Base-by-base conservation (phyloP, 352 stramenopile species). In the Pythium aristosporum region DNA sequence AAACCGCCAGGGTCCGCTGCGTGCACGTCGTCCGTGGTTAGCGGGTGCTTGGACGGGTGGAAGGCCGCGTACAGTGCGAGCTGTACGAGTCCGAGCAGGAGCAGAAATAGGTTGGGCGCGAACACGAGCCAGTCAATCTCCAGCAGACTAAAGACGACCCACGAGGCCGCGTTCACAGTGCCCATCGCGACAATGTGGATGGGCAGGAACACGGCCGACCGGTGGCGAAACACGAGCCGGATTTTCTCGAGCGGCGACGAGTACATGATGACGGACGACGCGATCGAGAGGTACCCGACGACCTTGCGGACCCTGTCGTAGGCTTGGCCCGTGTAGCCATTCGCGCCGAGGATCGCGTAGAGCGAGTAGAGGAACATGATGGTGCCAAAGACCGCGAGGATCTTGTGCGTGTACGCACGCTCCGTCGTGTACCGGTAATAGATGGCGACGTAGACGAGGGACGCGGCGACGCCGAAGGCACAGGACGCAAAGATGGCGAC, bases 161-260 rank as follows among this genome's bases (percentile, higher is more conserved):
- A 86, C 50, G 79, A 58, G 11, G 59, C 64, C 57, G 77, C 80
- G 67, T 81, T 88, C 63, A 76, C 69, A 23, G 69, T 67, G 37
- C 73, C 74, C 10, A 74, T 71, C 32, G 74, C 52, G 12, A 86
- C 76, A 59, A 88, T 76, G 60, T 82, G 68, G 43, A 86, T 85
- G 10, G 79, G 76, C 46, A 88, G 75, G 65, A 80, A 78, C 42
- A 85, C 69, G 0, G 71, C 75, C 18, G 75, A 80, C 32, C 74
- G 74, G 72, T 75, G 73, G 61, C 68, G 70, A 52, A 86, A 34
- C 15, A 88, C 79, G 30, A 79, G 63, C 32, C 57, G 56, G 59
- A 86, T 71, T 44, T 81, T 88, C 39, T 82, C 73, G 44, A 88
- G 82, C 4, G 79, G 79, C 30, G 76, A 88, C 41, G 67, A 71